Evolutionary conservation across 352 stramenopile species (phyloP).

Genomic region (Globisporangium recalcitrans): DNA sequence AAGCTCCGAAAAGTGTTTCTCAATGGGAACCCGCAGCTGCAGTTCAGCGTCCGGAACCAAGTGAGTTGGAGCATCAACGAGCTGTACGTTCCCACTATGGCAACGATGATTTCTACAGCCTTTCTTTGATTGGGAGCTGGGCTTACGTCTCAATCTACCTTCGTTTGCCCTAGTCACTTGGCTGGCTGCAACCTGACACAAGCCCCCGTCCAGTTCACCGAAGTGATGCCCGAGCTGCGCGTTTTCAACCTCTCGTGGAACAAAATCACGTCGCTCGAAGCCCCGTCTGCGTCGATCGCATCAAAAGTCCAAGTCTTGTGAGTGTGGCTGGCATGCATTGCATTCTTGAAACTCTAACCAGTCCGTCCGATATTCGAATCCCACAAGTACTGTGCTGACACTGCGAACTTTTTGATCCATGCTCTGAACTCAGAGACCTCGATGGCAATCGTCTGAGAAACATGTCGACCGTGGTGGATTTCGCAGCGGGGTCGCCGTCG

Average conservation of each 20-base stretch:
- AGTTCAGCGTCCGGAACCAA: constrained; percentile 8
- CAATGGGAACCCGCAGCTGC: constrained; percentile 20
- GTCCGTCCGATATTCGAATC: not conserved
- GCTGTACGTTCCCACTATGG: constrained; percentile 13
- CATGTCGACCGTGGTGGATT: constrained; percentile 6
- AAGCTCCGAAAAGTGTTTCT: constrained; percentile 19
- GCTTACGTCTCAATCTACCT: not conserved
- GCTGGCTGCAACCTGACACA: constrained; percentile 13
- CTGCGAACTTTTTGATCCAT: not conserved
- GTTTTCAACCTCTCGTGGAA: constrained; percentile 23
- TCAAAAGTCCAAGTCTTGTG: constrained; percentile 16
- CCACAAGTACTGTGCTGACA: too few species aligned
- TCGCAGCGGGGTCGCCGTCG: not conserved
- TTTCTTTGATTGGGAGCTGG: not conserved
- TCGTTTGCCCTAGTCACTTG: constrained; percentile 11
- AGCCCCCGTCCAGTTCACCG: constrained; percentile 4
- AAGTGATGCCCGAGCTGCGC: constrained; percentile 13
- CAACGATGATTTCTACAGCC: too few species aligned
- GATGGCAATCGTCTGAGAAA: constrained; percentile 19
- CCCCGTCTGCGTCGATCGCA: not conserved
- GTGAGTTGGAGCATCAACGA: constrained; percentile 17
- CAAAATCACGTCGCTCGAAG: constrained; percentile 12
- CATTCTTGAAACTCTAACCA: not conserved
- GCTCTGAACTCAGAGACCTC: constrained; percentile 10
- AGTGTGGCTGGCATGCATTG: not conserved